Evolutionary conservation across 1,284 basidiomycete species (phyloP).

Genomic region (Ceratobasidium sp.): DNA sequence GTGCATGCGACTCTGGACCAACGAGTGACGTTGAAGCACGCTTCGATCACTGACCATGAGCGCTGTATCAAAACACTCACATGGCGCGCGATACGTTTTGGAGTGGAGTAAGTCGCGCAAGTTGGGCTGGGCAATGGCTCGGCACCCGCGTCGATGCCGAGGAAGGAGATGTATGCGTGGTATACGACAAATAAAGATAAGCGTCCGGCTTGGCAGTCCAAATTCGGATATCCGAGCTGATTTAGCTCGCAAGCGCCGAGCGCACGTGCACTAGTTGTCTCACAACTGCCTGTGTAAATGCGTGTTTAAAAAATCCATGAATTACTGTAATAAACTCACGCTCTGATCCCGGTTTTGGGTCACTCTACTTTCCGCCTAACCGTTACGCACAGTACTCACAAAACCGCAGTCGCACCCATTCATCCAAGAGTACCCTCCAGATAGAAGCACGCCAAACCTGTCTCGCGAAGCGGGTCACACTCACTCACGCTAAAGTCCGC

Average conservation of each 20-base stretch:
- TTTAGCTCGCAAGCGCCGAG: background rate
- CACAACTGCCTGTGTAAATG: background rate
- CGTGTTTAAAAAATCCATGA: background rate
- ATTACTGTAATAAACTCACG: background rate
- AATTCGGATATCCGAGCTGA: background rate
- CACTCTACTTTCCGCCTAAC: background rate
- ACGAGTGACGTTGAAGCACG: background rate
- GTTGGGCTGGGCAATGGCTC: constrained; percentile 13
- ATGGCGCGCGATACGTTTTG: background rate
- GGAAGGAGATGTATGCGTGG: constrained; percentile 24
- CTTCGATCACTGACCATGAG: background rate
- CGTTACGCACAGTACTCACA: background rate
- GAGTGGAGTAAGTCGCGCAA: background rate
- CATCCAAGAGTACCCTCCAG: background rate
- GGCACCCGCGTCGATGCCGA: constrained; percentile 11
- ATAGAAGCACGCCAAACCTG: background rate
- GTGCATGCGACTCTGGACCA: no score
- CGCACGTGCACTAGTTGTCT: background rate
- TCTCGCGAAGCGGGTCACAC: background rate
- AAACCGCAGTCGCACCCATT: background rate
- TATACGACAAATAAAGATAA: background rate
- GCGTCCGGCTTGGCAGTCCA: background rate
- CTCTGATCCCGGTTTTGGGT: background rate
- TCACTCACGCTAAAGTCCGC: background rate
- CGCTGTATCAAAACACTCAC: constrained; percentile 1